Evolutionary conservation across 108 stramenopile species (phyloP).

Genomic region (Stephanodiscus minutulus): DNA sequence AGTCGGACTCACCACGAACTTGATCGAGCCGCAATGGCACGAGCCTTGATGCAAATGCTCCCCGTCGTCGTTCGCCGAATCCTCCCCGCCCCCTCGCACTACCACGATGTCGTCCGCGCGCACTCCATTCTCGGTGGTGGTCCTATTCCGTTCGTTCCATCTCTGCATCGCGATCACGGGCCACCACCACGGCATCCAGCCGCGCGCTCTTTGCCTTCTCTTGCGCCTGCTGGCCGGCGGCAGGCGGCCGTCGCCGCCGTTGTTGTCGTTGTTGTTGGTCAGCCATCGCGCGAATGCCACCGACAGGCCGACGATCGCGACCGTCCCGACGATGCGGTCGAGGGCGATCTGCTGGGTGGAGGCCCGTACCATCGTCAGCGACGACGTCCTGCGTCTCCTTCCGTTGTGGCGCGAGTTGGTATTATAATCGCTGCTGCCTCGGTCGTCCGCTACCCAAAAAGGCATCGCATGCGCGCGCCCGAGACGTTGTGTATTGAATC

Average conservation of each 20-base stretch:
- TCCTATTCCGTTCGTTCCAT: slow-evolving; percentile 10
- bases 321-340: slow-evolving; percentile 48
- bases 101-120: too few relatives aligned
- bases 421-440: too few relatives aligned
- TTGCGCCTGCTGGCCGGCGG: background rate
- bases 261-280: background rate
- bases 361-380: too few relatives aligned
- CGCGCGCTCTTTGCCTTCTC: background rate
- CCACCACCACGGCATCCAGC: slow-evolving; percentile 42
- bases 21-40: slow-evolving; percentile 72
- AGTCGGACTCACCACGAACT: slow-evolving; percentile 53
- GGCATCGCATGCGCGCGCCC: too few relatives aligned
- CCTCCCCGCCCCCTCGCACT: slow-evolving; percentile 4
- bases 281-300: slow-evolving; percentile 15
- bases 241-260: background rate
- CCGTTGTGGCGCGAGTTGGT: too few relatives aligned
- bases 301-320: slow-evolving; percentile 39
- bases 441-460: too few relatives aligned
- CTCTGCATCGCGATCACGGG: slow-evolving; percentile 31
- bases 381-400: too few relatives aligned
- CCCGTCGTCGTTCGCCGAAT: slow-evolving; percentile 1
- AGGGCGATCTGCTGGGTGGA: slow-evolving; percentile 22
- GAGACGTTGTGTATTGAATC: too few relatives aligned
- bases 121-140: background rate
- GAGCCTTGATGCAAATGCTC: slow-evolving; percentile 55